A percentile compares a stretch with the other conserved stretches of the same genome.
Evolutionary conservation across 202 grass and related monocot genomes (phyloP).

Genomic region (Panicum virgatum): DNA sequence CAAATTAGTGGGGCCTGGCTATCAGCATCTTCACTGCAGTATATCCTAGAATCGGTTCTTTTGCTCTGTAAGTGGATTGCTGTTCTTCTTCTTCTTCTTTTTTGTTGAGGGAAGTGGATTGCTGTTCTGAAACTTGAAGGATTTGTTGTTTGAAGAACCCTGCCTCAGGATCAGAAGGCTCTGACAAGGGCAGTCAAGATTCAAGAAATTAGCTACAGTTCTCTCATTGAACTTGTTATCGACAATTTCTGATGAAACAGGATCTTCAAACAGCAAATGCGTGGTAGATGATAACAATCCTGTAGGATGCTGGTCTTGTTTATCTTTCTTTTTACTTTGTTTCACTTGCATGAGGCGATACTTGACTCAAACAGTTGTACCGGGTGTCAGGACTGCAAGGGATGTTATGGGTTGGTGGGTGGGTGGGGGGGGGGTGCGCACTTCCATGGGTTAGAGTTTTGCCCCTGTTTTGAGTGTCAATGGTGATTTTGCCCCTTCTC

Average conservation of each 20-base stretch:
- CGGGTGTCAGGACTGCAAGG: background rate
- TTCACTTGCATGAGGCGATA: conserved; percentile 13
- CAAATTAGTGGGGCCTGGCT: conserved; percentile 9
- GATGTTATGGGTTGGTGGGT: too few species aligned
- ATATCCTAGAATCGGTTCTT: background rate
- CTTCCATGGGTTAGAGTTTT: too few species aligned
- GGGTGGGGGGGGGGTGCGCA: too few species aligned
- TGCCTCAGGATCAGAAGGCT: conserved; percentile 14
- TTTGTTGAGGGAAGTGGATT: too few species aligned
- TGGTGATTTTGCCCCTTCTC: too few species aligned
- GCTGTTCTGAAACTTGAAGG: background rate
- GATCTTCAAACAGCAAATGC: conserved; percentile 10
- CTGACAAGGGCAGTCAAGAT: background rate
- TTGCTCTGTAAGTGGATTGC: conserved; percentile 18
- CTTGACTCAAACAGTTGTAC: background rate
- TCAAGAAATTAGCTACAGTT: background rate
- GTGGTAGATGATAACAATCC: background rate
- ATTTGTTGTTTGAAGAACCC: conserved; percentile 11
- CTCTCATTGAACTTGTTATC: background rate
- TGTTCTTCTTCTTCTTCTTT: too few species aligned
- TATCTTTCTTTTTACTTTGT: conserved; percentile 4
- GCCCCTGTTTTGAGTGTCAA: too few species aligned
- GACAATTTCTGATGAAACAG: conserved; percentile 16
- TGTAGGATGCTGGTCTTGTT: conserved; percentile 8
- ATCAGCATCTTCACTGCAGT: conserved; percentile 4